Evolutionary conservation across 1,284 basidiomycete species (phyloP), one percentile per base, ranked within the genome.

Genomic region (Chalciporus piperatoides): DNA sequence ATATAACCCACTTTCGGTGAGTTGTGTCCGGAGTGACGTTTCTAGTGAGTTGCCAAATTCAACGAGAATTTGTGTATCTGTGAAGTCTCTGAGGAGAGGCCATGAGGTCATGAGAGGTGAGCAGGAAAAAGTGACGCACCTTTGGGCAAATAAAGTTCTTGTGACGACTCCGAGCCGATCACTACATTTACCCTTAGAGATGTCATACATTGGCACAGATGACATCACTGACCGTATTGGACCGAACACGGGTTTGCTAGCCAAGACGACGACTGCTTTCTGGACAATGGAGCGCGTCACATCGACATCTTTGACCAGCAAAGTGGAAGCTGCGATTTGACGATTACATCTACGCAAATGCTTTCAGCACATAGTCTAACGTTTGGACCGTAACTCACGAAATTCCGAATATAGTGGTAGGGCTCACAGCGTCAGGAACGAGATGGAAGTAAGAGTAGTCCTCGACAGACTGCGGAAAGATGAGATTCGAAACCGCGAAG

Each of bases 81-180:
- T 78, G 65, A 97, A 97, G 69, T 97, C 89, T 55, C 89, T 86
- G 54, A 9, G 49, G 12, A 32, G 41, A 41, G 30, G 1, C 39
- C 32, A 32, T 32, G 37, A 44, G 15, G 24, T 36, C 25, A 21
- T 15, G 4, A 15, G n/a, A 42, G 41, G 10, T n/a, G 1, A 1
- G 43, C 15, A 3, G 21, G 32, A 41, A 7, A 12, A 6, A 30
- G 14, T 25, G 39, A 23, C 54, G 49, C 41, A 75, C 83, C 80
- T 77, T 68, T 97, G 94, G 10, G 87, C 83, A 65, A 97, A 97
- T 47, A 92, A 77, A 1, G 94, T 88, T 10, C 86, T 80, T 0
- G 96, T 99, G 33, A 99, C 91, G 4, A 99, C 92, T n/a, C 95
- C 93, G 1, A 99, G 77, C 60, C 93, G 95, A 65, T 97, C 94